phyloP scores from a whole-genome alignment of 257 asterid species.

The Nyctanthes arbortristis region DNA sequence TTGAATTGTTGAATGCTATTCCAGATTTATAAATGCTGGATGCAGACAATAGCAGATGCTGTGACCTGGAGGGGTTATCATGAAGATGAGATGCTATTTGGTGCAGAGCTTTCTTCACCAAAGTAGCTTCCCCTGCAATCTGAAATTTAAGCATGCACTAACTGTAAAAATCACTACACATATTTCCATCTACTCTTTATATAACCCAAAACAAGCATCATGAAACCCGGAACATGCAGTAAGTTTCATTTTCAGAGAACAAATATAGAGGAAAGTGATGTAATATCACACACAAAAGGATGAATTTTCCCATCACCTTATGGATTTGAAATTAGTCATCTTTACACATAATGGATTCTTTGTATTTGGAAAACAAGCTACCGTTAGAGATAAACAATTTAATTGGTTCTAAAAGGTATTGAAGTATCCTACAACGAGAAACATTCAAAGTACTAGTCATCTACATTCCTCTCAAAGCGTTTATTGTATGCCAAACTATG shows the following conservation, averaged over 20 bases:
- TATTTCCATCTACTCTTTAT: neutral
- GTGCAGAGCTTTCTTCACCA: constrained; percentile 66
- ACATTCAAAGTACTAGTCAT: neutral
- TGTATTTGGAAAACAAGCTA: neutral
- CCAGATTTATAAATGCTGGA: constrained; percentile 76
- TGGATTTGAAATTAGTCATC: constrained; percentile 11
- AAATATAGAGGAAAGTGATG: neutral
- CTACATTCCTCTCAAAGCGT: constrained; percentile 2
- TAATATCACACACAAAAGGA: neutral
- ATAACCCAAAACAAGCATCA: constrained; percentile 20
- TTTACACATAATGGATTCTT: constrained; percentile 1
- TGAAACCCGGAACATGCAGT: neutral
- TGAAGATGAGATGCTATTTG: constrained; percentile 73
- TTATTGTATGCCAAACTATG: neutral
- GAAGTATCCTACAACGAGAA: constrained; percentile 8
- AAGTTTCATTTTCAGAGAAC: constrained; percentile 4
- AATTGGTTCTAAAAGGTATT: neutral
- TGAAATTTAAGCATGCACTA: constrained; percentile 32
- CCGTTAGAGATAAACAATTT: neutral
- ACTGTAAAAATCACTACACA: constrained; percentile 11
- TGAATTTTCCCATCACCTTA: neutral
- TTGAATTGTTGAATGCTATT: constrained; percentile 49
- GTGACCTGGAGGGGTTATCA: constrained; percentile 83
- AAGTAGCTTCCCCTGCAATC: constrained; percentile 71
- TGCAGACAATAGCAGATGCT: constrained; percentile 59